These are phyloP conservation scores for Penicillium bovifimosum DNA, from an alignment of 495 filamentous ascomycete genomes.

Conservation along the genomic window DNA sequence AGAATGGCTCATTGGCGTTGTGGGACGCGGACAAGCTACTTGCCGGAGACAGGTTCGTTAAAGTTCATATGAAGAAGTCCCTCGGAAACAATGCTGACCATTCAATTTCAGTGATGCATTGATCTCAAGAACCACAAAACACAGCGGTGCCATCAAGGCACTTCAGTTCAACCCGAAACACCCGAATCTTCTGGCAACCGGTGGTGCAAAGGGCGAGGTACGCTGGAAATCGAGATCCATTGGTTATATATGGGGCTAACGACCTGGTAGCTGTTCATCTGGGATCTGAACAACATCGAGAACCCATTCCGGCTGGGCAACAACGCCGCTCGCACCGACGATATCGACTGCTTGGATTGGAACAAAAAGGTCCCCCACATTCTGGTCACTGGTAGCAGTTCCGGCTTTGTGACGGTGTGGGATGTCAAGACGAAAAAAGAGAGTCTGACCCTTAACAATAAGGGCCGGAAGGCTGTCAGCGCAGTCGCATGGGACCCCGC, in stretches of 20 bases:
- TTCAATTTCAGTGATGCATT: slow-evolving; percentile 57
- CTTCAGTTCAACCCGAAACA: slow-evolving; percentile 97
- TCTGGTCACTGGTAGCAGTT: slow-evolving; percentile 86
- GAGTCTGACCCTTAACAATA: slow-evolving; percentile 89
- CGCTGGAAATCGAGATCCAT: neutral
- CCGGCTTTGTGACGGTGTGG: slow-evolving; percentile 97
- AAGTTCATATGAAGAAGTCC: slow-evolving; percentile 7
- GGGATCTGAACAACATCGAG: slow-evolving; percentile 81
- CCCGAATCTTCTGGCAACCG: slow-evolving; percentile 86
- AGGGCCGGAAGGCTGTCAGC: slow-evolving; percentile 86
- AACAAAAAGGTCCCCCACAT: slow-evolving; percentile 98
- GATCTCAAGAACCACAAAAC: slow-evolving; percentile 85
- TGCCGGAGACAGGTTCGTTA: slow-evolving; percentile 49
- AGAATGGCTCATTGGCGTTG: slow-evolving; percentile 92
- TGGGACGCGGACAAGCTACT: slow-evolving; percentile 92
- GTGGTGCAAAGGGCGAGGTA: slow-evolving; percentile 85
- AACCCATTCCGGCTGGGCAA: slow-evolving; percentile 87
- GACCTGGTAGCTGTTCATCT: slow-evolving; percentile 64
- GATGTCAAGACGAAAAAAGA: slow-evolving; percentile 97
- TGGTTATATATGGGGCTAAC: neutral
- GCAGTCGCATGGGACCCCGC: slow-evolving; percentile 96
- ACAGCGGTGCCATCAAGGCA: slow-evolving; percentile 87
- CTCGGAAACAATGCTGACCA: slow-evolving; percentile 16
- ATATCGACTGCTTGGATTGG: slow-evolving; percentile 94
- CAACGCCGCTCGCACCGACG: slow-evolving; percentile 80